These are phyloP conservation scores for Kuraishia molischiana DNA, from an alignment of 805 yeast species.

Conservation along the genomic window DNA sequence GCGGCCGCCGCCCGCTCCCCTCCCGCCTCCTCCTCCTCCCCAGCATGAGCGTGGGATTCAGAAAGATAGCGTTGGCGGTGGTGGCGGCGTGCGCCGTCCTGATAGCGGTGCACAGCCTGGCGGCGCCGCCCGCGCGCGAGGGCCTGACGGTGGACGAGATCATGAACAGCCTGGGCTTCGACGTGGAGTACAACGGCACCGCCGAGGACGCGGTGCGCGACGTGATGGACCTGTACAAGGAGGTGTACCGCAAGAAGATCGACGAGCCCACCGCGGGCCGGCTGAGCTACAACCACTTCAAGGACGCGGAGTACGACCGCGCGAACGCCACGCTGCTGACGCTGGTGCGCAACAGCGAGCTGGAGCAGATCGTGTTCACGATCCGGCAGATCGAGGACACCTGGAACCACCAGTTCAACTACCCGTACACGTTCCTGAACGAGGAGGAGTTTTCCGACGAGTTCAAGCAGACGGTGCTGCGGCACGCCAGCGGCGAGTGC, in stretches of 20 bases:
- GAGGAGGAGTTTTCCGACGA: conserved; percentile 75
- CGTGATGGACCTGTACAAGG: conserved; percentile 23
- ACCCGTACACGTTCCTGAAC: conserved; percentile 91
- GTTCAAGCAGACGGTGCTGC: conserved; percentile 43
- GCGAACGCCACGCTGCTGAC: conserved; percentile 75
- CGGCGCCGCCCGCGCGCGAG: no score
- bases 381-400: conserved; percentile 53
- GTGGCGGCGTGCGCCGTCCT: no score
- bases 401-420: conserved; percentile 71
- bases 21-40: no score
- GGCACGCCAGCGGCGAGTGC: conserved; percentile 35
- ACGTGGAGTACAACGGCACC: conserved; percentile 11
- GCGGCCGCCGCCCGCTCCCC: no score
- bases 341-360: conserved; percentile 68
- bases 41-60: no score
- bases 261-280: conserved; percentile 22
- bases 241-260: conserved; percentile 21
- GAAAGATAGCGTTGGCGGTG: no score
- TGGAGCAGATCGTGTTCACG: conserved; percentile 39
- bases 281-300: conserved; percentile 17
- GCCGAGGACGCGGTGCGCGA: conserved; percentile 19
- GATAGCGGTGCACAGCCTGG: no score
- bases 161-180: conserved; percentile 14
- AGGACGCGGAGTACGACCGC: conserved; percentile 20
- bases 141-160: conserved; percentile 15